These are phyloP conservation scores for Begonia fuchsioides DNA, from an alignment of 306 rosid genomes.

Conservation along the genomic window DNA sequence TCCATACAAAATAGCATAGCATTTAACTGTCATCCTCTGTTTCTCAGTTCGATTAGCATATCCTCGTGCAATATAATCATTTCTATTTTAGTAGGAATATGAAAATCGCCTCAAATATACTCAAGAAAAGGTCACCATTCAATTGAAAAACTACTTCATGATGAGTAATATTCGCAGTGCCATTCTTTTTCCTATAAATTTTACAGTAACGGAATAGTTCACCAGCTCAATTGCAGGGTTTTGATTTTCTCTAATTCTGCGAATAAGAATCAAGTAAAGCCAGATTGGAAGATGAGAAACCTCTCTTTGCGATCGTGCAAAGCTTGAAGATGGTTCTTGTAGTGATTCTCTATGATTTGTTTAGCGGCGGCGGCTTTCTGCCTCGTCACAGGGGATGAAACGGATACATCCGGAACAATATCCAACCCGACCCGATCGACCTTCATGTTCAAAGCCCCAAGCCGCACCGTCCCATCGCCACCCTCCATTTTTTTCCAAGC, in stretches of 20 bases:
- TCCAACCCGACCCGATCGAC: conserved; percentile 54
- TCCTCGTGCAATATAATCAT: too few species aligned
- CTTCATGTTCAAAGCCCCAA: conserved; percentile 67
- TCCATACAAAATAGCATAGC: conserved; percentile 5
- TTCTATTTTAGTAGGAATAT: too few species aligned
- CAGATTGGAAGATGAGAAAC: conserved; percentile 11
- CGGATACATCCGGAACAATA: conserved; percentile 58
- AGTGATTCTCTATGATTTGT: conserved; percentile 93
- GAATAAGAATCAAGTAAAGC: not conserved
- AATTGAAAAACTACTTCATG: not conserved
- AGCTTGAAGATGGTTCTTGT: conserved; percentile 86
- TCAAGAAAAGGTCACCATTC: too few species aligned
- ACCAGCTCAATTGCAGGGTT: too few species aligned
- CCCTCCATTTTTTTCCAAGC: conserved; percentile 45
- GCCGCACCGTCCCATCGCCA: conserved; percentile 67
- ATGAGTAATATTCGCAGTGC: not conserved
- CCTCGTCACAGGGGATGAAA: conserved; percentile 85
- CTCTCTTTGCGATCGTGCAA: conserved; percentile 96
- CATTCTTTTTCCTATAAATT: not conserved
- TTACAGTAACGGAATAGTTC: too few species aligned
- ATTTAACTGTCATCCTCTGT: not conserved
- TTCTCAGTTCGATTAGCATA: too few species aligned
- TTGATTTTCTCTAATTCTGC: not conserved
- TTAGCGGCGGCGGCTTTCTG: conserved; percentile 96
- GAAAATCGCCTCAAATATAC: too few species aligned